These are phyloP conservation scores for Aspergillus aculeatinus DNA, from an alignment of 2,329 filamentous ascomycete species.

Conservation along the genomic window DNA sequence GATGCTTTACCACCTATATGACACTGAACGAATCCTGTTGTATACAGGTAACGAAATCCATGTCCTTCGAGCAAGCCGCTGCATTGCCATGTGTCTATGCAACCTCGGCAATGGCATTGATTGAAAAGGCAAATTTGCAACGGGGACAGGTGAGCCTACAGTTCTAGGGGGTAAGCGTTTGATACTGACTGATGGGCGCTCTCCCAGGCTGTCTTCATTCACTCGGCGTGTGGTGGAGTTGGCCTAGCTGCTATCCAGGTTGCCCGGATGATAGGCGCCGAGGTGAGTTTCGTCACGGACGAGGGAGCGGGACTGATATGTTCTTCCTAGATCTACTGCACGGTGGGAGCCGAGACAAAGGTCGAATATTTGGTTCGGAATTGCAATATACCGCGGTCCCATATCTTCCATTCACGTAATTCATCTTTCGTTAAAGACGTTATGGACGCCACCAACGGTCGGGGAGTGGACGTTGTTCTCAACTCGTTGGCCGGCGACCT, in stretches of 20 bases:
- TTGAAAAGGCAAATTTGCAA: too few relatives aligned
- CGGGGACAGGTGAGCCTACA: too few relatives aligned
- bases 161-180: too few relatives aligned
- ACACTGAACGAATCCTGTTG: too few relatives aligned
- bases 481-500: constrained; percentile 32
- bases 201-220: constrained; percentile 22
- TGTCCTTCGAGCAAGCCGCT: too few relatives aligned
- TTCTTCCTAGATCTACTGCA: constrained; percentile 14
- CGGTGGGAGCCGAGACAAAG: constrained; percentile 26
- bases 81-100: too few relatives aligned
- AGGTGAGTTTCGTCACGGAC: not conserved
- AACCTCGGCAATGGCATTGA: too few relatives aligned
- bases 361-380: constrained; percentile 17
- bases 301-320: not conserved
- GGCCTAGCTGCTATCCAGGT: constrained; percentile 26
- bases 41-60: too few relatives aligned
- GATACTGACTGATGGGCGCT: not conserved
- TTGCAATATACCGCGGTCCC: constrained; percentile 18
- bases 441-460: constrained; percentile 19
- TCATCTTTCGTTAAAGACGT: constrained; percentile 19
- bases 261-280: constrained; percentile 1
- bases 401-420: constrained; percentile 28
- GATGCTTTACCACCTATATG: too few relatives aligned
- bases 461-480: constrained; percentile 29
- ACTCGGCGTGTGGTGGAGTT: constrained; percentile 21